Conservation (phyloP, 2,329 filamentous ascomycete genomes). For the Fusarium udum region DNA sequence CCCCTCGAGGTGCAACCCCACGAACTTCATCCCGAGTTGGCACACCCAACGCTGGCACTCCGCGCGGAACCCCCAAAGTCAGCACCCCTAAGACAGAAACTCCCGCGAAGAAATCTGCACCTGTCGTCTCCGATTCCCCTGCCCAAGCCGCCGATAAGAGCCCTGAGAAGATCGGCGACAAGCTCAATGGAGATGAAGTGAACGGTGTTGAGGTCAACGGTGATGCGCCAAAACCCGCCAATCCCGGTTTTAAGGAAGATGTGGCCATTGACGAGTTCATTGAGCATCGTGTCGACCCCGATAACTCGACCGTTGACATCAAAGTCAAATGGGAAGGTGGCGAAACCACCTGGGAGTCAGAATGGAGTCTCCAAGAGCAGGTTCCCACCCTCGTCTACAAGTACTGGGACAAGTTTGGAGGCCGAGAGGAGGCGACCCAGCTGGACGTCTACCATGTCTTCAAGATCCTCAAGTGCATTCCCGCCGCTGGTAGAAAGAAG, state of each 20-base stretch:
- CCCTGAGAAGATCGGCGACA: background rate
- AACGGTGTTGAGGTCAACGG: slow-evolving; percentile 17
- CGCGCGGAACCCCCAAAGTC: slow-evolving; percentile 13
- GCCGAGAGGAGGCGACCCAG: slow-evolving; percentile 38
- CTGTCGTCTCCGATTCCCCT: background rate
- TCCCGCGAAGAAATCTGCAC: slow-evolving; percentile 5
- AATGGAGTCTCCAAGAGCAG: slow-evolving; percentile 43
- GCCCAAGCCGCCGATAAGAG: background rate
- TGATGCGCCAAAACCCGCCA: background rate
- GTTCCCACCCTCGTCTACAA: slow-evolving; percentile 40
- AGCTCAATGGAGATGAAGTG: slow-evolving; percentile 9
- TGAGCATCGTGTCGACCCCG: slow-evolving; percentile 33
- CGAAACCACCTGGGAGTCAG: slow-evolving; percentile 40
- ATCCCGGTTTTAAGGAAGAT: slow-evolving; percentile 26
- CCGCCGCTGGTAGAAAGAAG: slow-evolving; percentile 26
- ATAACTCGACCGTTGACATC: slow-evolving; percentile 40
- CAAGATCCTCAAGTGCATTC: slow-evolving; percentile 38
- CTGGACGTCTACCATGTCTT: slow-evolving; percentile 42
- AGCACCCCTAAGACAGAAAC: slow-evolving; percentile 19
- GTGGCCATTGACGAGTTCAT: slow-evolving; percentile 39
- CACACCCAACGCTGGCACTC: slow-evolving; percentile 11
- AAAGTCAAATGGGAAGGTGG: slow-evolving; percentile 38
- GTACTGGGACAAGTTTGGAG: slow-evolving; percentile 41
- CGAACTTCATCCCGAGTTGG: background rate
- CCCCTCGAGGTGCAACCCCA: slow-evolving; percentile 22